Percentiles rank a stretch among this genome's conserved stretches.
Conservation (phyloP, 768 basidiomycete genomes). For the Psilocybe cubensis region DNA sequence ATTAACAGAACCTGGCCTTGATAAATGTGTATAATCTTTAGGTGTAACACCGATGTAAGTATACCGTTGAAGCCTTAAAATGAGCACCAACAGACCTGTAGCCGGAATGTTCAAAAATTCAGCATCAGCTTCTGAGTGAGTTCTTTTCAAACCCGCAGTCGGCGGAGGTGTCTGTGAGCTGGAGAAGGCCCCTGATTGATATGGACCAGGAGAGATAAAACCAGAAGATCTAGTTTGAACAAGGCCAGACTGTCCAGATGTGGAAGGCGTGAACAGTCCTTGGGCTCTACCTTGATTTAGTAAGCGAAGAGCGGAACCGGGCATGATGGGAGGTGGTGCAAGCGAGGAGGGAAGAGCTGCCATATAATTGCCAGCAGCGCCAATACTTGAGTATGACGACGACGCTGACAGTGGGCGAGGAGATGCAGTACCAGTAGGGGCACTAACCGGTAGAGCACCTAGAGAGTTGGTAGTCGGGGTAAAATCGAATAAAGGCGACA, state of each 20-base stretch:
- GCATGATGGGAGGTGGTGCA: constrained; percentile 85
- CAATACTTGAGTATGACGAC: constrained; percentile 64
- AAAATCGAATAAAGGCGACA: constrained; percentile 93
- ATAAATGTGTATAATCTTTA: constrained; percentile 46
- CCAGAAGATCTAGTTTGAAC: constrained; percentile 42
- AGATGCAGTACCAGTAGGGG: constrained; percentile 50
- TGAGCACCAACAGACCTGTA: constrained; percentile 18
- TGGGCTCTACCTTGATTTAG: constrained; percentile 87
- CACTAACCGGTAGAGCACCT: constrained; percentile 63
- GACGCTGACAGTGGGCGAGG: constrained; percentile 71
- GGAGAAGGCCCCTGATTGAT: constrained; percentile 44
- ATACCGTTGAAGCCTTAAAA: neutral
- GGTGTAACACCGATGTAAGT: neutral
- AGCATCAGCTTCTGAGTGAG: constrained; percentile 60
- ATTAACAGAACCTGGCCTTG: constrained; percentile 54
- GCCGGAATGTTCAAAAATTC: constrained; percentile 32
- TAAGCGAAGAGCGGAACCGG: constrained; percentile 82
- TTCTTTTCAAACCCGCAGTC: constrained; percentile 46
- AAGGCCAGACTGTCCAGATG: constrained; percentile 55
- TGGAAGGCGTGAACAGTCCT: constrained; percentile 85
- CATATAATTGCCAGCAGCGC: constrained; percentile 48
- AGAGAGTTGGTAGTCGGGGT: constrained; percentile 77
- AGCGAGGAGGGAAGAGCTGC: constrained; percentile 53
- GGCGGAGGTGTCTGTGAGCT: constrained; percentile 57
- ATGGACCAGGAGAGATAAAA: constrained; percentile 57